Evolutionary conservation across 2,329 filamentous ascomycete species (phyloP), one percentile per base, ranked within the genome.

Genomic region (Diaporthe ampelina): DNA sequence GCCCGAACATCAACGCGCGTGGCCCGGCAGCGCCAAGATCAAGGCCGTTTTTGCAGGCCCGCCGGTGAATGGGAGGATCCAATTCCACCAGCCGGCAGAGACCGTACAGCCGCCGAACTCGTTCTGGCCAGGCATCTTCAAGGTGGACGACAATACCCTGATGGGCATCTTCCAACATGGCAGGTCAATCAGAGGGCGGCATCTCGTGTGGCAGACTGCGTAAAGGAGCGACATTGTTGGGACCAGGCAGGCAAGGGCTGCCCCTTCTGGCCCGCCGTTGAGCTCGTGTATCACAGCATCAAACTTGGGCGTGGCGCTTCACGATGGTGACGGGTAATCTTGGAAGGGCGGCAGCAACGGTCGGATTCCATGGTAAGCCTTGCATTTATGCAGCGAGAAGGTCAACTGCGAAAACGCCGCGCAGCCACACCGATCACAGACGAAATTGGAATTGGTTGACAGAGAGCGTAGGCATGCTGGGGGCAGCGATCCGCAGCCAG

Each of bases 11-110:
- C 24, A 52, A 67, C 80, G 81, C 29, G 76, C 78, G 8, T 87
- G 85, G 85, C 83, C 84, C 1, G 77, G 80, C 35, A 80, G 83
- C 59, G 84, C 85, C 0, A 80, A 81, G 6, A 81, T 86, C 69
- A 87, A 86, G 77, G 81, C 80, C 2, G 81, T 84, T 0, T 86
- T 85, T 43, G 73, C 73, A 3, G 70, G 56, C 17, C 58, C 71
- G 56, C 61, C 45, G 15, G 32, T 70, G 3, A 52, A 78, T 15
- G 77, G 76, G 7, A 35, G 26, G 7, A 69, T 76, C 45, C 76
- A 76, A 15, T 76, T 72, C 59, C 72, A 69, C 72, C 68, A 63
- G 58, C 37, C 52, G 11, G 59, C 74, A 2, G 59, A 72, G 19
- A 50, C 54, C 4, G 72, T 70, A 17, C 73, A 68, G 29, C 37